These are phyloP conservation scores for Populus trichocarpa DNA, from an alignment of 441 rosid genomes.

Conservation along the genomic window DNA sequence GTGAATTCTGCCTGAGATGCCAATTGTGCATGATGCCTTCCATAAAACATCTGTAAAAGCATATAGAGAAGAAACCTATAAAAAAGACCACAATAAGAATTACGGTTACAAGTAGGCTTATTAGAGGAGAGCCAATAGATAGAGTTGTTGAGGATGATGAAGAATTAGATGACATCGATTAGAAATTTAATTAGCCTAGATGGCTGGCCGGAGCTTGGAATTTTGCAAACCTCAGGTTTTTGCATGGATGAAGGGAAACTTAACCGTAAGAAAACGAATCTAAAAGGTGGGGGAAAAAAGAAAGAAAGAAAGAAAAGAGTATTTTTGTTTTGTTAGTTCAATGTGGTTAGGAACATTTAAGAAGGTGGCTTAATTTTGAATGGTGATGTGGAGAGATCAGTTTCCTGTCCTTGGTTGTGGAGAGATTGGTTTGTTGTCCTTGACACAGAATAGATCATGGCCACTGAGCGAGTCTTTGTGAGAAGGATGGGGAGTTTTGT, in stretches of 20 bases:
- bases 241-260: constrained; percentile 28
- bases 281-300: too few species aligned
- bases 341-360: constrained; percentile 3
- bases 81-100: constrained; percentile 56
- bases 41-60: constrained; percentile 56
- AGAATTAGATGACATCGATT: constrained; percentile 28
- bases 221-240: constrained; percentile 35
- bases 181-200: neutral
- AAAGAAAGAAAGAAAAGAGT: too few species aligned
- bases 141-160: constrained; percentile 9
- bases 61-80: constrained; percentile 52
- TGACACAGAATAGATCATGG: constrained; percentile 18
- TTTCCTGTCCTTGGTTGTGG: constrained; percentile 20
- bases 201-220: constrained; percentile 43
- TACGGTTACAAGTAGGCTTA: constrained; percentile 46
- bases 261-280: neutral
- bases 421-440: constrained; percentile 22
- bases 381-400: constrained; percentile 24
- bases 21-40: constrained; percentile 35
- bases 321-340: neutral
- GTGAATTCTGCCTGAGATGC: constrained; percentile 36
- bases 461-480: constrained; percentile 51
- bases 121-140: constrained; percentile 33
- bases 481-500: constrained; percentile 28
- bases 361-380: constrained; percentile 29